A percentile compares a stretch with the other conserved stretches of the same genome.
phyloP scores from a whole-genome alignment of 352 stramenopile species.

The Phytophthora citrophthora region DNA sequence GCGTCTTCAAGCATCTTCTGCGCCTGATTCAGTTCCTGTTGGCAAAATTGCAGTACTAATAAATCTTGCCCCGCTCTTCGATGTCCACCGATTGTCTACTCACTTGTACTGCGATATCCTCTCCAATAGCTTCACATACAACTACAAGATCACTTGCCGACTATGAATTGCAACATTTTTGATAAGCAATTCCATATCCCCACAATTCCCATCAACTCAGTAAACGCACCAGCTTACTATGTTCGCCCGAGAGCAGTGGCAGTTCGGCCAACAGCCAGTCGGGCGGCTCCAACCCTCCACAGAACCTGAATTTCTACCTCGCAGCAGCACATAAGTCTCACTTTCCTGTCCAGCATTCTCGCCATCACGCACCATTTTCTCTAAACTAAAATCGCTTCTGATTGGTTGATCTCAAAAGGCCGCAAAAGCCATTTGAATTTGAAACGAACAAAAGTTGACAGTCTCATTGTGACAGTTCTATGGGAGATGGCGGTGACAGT shows the following conservation, averaged over 20 bases:
- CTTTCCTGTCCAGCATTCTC: too few relatives aligned
- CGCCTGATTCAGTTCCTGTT: conserved; percentile 27
- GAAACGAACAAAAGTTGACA: conserved; percentile 5
- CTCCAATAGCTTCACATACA: conserved; percentile 36
- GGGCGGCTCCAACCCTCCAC: conserved; percentile 63
- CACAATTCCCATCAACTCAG: background rate
- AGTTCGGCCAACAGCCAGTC: conserved; percentile 68
- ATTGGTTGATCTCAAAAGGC: conserved; percentile 13
- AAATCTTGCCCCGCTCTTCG: background rate
- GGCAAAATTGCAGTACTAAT: background rate
- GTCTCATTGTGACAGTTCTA: conserved; percentile 3
- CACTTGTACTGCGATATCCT: conserved; percentile 37
- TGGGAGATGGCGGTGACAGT: conserved; percentile 16
- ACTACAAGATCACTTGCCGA: conserved; percentile 11
- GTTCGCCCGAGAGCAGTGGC: conserved; percentile 39
- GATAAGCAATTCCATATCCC: background rate
- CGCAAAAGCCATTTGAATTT: background rate
- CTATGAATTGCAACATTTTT: conserved; percentile 6
- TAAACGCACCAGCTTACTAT: conserved; percentile 26
- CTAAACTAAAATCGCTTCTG: conserved; percentile 12
- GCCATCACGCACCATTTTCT: conserved; percentile 17
- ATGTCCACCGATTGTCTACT: background rate
- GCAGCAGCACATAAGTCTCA: conserved; percentile 1
- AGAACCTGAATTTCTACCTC: conserved; percentile 60
- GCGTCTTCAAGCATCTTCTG: conserved; percentile 18